Evolutionary conservation across 306 rosid species (phyloP).

Genomic region (Benincasa hispida): DNA sequence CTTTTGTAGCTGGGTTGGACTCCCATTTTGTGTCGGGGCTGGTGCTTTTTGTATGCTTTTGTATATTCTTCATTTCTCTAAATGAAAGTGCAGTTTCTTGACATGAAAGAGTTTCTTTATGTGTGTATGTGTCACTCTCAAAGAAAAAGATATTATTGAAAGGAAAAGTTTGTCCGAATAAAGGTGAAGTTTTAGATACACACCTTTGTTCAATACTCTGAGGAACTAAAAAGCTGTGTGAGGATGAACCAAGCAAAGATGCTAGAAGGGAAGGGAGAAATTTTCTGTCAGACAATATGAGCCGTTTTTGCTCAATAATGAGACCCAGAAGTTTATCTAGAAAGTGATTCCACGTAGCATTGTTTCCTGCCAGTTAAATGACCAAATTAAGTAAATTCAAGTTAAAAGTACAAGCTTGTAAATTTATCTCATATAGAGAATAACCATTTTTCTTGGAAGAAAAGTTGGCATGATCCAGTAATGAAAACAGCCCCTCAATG

Average conservation of each 20-base stretch:
- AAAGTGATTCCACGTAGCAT: slow-evolving; percentile 46
- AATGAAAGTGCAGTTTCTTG: no score
- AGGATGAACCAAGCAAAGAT: slow-evolving; percentile 51
- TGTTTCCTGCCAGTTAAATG: slow-evolving; percentile 41
- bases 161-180: background rate
- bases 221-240: slow-evolving; percentile 42
- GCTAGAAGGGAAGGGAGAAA: slow-evolving; percentile 63
- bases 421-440: background rate
- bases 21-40: no score
- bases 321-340: slow-evolving; percentile 47
- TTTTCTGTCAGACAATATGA: slow-evolving; percentile 57
- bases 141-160: background rate
- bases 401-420: background rate
- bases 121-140: background rate
- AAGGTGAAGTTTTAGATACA: background rate
- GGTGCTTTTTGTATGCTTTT: no score
- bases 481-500: slow-evolving; percentile 36
- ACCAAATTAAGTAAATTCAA: slow-evolving; percentile 7
- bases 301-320: slow-evolving; percentile 61
- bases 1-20: no score
- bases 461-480: slow-evolving; percentile 45
- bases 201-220: slow-evolving; percentile 68
- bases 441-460: slow-evolving; percentile 78
- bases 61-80: no score
- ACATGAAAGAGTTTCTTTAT: no score